A percentile compares a stretch with the other conserved stretches of the same genome.
Conservation (phyloP, 164 flowering plant species). For the Malania oleifera region DNA sequence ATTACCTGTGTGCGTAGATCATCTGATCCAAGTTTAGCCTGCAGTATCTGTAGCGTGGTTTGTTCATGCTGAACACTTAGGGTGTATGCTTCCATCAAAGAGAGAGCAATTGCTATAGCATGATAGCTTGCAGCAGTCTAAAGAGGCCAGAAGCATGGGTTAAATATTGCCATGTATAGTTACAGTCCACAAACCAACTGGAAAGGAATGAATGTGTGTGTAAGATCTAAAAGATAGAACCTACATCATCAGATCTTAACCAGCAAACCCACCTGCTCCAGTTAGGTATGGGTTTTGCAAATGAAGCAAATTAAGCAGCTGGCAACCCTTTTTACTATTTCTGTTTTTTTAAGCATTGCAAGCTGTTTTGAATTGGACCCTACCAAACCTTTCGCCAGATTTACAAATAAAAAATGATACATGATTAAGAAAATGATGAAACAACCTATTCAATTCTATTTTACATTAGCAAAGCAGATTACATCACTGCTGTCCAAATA, state of each 20-base stretch:
- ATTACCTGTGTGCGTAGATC: conserved; percentile 94
- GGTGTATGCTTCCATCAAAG: conserved; percentile 93
- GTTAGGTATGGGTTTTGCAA: not conserved
- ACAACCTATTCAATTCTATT: too few relatives aligned
- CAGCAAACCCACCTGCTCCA: not conserved
- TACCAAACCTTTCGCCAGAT: not conserved
- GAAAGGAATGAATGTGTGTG: not conserved
- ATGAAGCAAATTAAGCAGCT: not conserved
- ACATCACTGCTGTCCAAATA: too few relatives aligned
- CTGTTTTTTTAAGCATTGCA: not conserved
- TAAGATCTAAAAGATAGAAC: not conserved
- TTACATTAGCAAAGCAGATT: too few relatives aligned
- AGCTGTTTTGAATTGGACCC: not conserved
- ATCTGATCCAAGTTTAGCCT: conserved; percentile 83
- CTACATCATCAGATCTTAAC: not conserved
- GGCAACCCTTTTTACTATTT: not conserved
- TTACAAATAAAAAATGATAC: not conserved
- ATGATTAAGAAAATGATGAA: not conserved
- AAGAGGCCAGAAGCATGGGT: conserved; percentile 8
- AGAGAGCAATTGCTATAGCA: conserved; percentile 95
- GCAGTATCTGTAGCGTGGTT: conserved; percentile 85
- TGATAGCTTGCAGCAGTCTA: conserved; percentile 99
- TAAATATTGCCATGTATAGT: too few relatives aligned
- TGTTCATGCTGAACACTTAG: conserved; percentile 96
- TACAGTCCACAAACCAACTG: not conserved